Percentiles rank a stretch among this genome's conserved stretches.
These are phyloP conservation scores for Pterulicium gracile DNA, from an alignment of 1,284 basidiomycete genomes.

Conservation along the genomic window DNA sequence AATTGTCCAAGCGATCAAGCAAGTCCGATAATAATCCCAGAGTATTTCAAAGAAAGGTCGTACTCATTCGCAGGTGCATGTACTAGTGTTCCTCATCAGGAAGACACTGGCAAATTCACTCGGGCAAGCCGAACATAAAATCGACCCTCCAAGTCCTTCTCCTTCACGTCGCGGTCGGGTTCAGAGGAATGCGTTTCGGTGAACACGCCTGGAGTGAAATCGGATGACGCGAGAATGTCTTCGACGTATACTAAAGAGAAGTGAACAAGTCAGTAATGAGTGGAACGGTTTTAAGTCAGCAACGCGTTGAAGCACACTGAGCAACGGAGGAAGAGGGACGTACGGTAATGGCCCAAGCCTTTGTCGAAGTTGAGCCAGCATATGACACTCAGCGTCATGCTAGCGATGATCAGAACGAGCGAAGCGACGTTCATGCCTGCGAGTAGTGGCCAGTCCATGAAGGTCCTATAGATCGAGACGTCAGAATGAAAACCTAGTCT, in stretches of 20 bases:
- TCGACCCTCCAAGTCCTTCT: too few species aligned
- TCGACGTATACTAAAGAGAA: slow-evolving; percentile 30
- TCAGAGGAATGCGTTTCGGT: too few species aligned
- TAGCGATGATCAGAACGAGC: slow-evolving; percentile 32
- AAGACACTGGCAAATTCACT: too few species aligned
- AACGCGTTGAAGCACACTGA: not conserved
- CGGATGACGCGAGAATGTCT: slow-evolving; percentile 25
- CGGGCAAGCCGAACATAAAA: too few species aligned
- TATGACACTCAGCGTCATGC: slow-evolving; percentile 32
- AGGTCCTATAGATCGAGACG: slow-evolving; percentile 24
- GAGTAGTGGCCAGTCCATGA: slow-evolving; percentile 46
- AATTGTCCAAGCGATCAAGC: too few species aligned
- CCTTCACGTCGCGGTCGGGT: too few species aligned
- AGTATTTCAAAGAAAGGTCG: too few species aligned
- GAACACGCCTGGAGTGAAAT: slow-evolving; percentile 37
- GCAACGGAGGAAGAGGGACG: slow-evolving; percentile 11
- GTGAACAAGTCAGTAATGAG: slow-evolving; percentile 2
- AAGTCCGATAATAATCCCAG: too few species aligned
- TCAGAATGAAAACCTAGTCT: not conserved
- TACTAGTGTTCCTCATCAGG: too few species aligned
- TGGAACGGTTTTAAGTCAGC: not conserved
- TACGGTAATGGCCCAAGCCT: slow-evolving; percentile 38
- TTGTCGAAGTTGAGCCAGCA: slow-evolving; percentile 40
- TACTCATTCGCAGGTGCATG: too few species aligned
- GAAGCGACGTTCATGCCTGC: slow-evolving; percentile 35